Conservation (phyloP, 192 early-diverging fungal genomes). For the Martensiomyces pterosporus region DNA sequence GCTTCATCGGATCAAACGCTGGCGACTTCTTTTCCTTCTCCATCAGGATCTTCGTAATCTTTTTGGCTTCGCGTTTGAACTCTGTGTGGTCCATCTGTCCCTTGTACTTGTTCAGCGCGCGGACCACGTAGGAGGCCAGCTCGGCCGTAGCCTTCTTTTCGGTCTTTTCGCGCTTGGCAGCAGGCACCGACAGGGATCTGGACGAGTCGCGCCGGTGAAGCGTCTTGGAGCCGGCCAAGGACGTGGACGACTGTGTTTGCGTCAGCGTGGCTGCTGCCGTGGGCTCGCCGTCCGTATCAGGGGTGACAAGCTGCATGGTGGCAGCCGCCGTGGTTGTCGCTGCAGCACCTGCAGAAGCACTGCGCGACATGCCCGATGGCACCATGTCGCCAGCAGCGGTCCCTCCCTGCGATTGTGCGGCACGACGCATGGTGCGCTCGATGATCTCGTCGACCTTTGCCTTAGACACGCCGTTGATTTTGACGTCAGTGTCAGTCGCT, state of each 20-base stretch:
- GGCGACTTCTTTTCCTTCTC: conserved; percentile 50
- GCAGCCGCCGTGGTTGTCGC: neutral
- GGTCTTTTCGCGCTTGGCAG: conserved; percentile 35
- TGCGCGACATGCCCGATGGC: too few relatives aligned
- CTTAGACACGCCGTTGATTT: conserved; percentile 19
- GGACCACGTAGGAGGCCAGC: conserved; percentile 48
- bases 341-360: too few relatives aligned
- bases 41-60: conserved; percentile 50
- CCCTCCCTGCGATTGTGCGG: too few relatives aligned
- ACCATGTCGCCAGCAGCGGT: too few relatives aligned
- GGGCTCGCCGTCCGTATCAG: conserved; percentile 39
- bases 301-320: conserved; percentile 28
- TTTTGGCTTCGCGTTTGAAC: conserved; percentile 52
- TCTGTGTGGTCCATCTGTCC: conserved; percentile 36
- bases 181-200: too few relatives aligned
- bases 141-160: conserved; percentile 42
- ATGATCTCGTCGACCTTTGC: conserved; percentile 45
- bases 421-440: conserved; percentile 34
- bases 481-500: too few relatives aligned
- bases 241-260: too few relatives aligned
- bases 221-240: too few relatives aligned
- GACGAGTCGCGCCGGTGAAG: too few relatives aligned
- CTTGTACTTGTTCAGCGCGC: conserved; percentile 44
- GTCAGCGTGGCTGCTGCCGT: neutral
- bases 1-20: conserved; percentile 35